These are phyloP conservation scores for Calonectria honghensis DNA, from an alignment of 2,329 filamentous ascomycete species.

Conservation along the genomic window DNA sequence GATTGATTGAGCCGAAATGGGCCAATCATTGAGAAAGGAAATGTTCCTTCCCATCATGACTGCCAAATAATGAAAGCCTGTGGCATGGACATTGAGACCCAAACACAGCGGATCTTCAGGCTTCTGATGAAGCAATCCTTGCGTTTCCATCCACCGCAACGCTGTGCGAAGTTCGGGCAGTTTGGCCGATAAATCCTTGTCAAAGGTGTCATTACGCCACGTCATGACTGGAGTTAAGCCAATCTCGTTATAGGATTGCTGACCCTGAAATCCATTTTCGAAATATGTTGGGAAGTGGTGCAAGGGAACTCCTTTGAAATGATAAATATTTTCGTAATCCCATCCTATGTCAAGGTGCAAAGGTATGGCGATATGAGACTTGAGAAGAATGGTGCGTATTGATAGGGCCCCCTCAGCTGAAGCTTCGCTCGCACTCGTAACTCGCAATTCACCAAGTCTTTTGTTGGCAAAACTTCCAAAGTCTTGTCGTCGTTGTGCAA, in stretches of 20 bases:
- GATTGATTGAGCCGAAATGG: neutral
- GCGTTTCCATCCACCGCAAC: neutral
- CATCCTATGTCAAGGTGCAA: neutral
- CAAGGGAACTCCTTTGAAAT: neutral
- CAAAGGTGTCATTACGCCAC: neutral
- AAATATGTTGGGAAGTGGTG: slow-evolving; percentile 10
- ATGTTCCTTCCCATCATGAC: neutral
- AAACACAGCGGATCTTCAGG: neutral
- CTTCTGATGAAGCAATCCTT: slow-evolving; percentile 1
- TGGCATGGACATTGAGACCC: slow-evolving; percentile 4
- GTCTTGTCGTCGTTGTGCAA: neutral
- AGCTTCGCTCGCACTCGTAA: neutral
- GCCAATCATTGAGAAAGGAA: neutral
- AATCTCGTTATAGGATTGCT: neutral
- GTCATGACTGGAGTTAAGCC: slow-evolving; percentile 9
- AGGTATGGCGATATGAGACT: neutral
- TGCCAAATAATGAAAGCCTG: slow-evolving; percentile 26
- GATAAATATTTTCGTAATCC: neutral
- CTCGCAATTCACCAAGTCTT: neutral
- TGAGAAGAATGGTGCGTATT: neutral
- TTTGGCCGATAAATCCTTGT: neutral
- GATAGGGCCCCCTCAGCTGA: neutral
- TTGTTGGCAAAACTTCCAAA: neutral
- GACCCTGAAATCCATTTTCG: slow-evolving; percentile 14
- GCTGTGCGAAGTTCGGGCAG: neutral